A percentile compares a stretch with the other conserved stretches of the same genome.
Conservation (phyloP, 306 rosid species). For the Sphenostylis stenocarpa region DNA sequence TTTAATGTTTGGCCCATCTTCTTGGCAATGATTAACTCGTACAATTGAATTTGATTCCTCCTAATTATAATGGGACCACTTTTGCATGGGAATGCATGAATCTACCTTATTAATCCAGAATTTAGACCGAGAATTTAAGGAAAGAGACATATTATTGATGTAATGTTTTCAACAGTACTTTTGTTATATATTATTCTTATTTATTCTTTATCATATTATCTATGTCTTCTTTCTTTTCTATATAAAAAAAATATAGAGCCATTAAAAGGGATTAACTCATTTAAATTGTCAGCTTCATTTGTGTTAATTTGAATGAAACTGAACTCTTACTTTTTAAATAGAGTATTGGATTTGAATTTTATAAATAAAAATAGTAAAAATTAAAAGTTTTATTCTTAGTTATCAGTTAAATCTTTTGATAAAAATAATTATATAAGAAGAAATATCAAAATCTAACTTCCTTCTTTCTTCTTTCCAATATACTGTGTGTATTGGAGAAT, state of each 20-base stretch:
- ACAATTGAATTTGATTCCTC: neutral
- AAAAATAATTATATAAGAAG: too few species aligned
- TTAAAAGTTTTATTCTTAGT: too few species aligned
- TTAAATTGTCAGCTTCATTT: too few species aligned
- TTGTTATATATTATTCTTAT: neutral
- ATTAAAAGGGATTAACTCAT: too few species aligned
- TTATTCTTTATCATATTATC: neutral
- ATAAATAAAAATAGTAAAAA: too few species aligned
- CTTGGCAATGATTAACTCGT: neutral
- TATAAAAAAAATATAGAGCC: neutral
- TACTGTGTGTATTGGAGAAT: too few species aligned
- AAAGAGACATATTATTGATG: neutral
- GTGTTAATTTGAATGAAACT: too few species aligned
- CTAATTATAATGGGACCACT: neutral
- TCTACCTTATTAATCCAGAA: neutral
- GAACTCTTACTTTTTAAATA: too few species aligned
- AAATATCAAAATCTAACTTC: too few species aligned
- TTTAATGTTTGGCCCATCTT: neutral
- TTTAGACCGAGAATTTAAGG: neutral
- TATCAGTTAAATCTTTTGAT: too few species aligned
- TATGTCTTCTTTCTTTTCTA: neutral
- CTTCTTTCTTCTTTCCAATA: too few species aligned
- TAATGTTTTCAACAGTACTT: neutral
- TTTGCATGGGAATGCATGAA: slow-evolving; percentile 12
- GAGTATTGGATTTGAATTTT: too few species aligned